Conservation (phyloP, 768 basidiomycete species). For the Leucocoprinus birnbaumii region DNA sequence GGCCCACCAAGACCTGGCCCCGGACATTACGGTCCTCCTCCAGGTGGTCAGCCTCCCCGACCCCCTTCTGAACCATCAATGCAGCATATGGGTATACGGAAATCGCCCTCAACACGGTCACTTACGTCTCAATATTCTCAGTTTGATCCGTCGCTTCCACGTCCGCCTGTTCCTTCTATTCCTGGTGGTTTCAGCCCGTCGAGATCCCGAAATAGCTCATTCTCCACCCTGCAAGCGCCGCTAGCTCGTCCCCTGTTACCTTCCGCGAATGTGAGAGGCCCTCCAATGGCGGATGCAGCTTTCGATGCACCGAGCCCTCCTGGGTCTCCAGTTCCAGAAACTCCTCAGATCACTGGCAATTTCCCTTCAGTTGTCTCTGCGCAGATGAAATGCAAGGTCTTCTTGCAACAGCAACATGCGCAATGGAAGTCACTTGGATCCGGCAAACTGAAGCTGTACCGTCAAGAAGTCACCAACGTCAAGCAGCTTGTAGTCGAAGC, state of each 20-base stretch:
- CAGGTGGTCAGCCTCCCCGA: conserved; percentile 32
- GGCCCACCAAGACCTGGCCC: conserved; percentile 9
- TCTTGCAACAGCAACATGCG: conserved; percentile 92
- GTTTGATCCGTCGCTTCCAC: conserved; percentile 29
- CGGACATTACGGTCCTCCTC: conserved; percentile 20
- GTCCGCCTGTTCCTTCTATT: conserved; percentile 42
- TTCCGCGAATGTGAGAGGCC: conserved; percentile 55
- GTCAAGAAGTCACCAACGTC: conserved; percentile 79
- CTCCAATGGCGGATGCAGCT: conserved; percentile 49
- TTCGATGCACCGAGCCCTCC: conserved; percentile 81
- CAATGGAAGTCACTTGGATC: conserved; percentile 96
- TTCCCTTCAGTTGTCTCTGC: conserved; percentile 77
- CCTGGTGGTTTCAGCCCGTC: conserved; percentile 32
- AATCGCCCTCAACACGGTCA: conserved; percentile 58
- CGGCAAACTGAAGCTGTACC: conserved; percentile 85
- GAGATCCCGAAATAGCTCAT: conserved; percentile 36
- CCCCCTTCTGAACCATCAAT: conserved; percentile 48
- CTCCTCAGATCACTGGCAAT: conserved; percentile 54
- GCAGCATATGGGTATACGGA: conserved; percentile 31
- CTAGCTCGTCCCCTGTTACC: conserved; percentile 58
- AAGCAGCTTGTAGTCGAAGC: conserved; percentile 97
- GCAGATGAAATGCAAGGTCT: conserved; percentile 98
- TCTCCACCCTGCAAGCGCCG: conserved; percentile 35
- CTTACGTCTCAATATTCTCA: conserved; percentile 52
- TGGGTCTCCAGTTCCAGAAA: conserved; percentile 68